Conservation (phyloP, 345 rosid genomes). For the Camelina sativa region DNA sequence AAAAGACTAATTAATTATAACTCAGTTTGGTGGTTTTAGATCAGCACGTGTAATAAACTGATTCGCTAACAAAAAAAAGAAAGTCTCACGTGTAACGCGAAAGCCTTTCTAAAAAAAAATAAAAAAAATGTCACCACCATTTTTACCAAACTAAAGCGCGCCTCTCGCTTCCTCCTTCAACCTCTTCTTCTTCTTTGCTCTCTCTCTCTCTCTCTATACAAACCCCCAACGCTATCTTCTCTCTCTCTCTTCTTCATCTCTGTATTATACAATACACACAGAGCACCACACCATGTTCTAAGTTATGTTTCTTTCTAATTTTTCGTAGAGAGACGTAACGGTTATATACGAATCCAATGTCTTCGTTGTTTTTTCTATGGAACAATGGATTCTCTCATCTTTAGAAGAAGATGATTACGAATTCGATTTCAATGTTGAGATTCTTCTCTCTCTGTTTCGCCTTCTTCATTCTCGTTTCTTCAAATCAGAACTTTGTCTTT, state of each 20-base stretch:
- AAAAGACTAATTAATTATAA: neutral
- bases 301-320: neutral
- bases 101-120: conserved; percentile 36
- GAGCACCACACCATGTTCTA: neutral
- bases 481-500: conserved; percentile 8
- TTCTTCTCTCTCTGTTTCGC: conserved; percentile 29
- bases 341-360: conserved; percentile 24
- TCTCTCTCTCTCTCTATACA: conserved; percentile 16
- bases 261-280: neutral
- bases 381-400: conserved; percentile 13
- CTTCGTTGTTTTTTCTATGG: neutral
- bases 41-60: conserved; percentile 3
- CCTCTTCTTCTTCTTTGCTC: conserved; percentile 15
- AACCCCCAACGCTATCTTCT: conserved; percentile 25
- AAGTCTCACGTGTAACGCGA: conserved; percentile 44
- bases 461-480: conserved; percentile 24
- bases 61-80: conserved; percentile 32
- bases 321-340: conserved; percentile 34
- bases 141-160: conserved; percentile 42
- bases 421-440: conserved; percentile 25
- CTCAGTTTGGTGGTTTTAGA: neutral
- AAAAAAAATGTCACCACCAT: conserved; percentile 13
- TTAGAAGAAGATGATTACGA: conserved; percentile 31
- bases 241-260: conserved; percentile 8
- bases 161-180: conserved; percentile 40